Percentiles rank a stretch among this genome's conserved stretches.
phyloP scores from a whole-genome alignment of 257 asterid genomes.

The Prunella vulgaris region DNA sequence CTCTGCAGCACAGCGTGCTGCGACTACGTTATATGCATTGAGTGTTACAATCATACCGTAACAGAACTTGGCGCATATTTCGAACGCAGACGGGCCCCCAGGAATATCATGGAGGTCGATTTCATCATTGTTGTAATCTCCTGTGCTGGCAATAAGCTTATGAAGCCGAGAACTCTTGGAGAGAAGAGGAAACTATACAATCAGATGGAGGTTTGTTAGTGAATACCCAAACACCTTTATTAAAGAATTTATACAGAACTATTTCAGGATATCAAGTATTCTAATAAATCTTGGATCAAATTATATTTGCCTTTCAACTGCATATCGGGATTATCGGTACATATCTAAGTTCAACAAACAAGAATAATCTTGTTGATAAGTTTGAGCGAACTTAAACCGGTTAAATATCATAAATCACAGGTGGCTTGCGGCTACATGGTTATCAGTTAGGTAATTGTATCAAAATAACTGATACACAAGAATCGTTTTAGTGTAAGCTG shows the following conservation, averaged over 20 bases:
- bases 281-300: not conserved
- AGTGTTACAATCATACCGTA: slow-evolving; percentile 49
- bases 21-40: slow-evolving; percentile 67
- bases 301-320: not conserved
- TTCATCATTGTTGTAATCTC: slow-evolving; percentile 50
- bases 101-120: slow-evolving; percentile 59
- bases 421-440: not conserved
- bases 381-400: not conserved
- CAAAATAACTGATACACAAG: not conserved
- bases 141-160: slow-evolving; percentile 32
- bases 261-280: not conserved
- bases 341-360: not conserved
- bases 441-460: not conserved
- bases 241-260: not conserved
- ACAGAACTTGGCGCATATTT: slow-evolving; percentile 51
- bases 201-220: not conserved
- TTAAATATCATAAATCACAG: not conserved
- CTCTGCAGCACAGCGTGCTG: slow-evolving; percentile 77
- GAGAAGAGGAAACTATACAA: slow-evolving; percentile 73
- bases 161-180: slow-evolving; percentile 68
- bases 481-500: not conserved
- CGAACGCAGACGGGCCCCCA: slow-evolving; percentile 78
- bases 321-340: not conserved
- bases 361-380: not conserved
- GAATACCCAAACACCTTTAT: not conserved